phyloP scores from a whole-genome alignment of 2,329 filamentous ascomycete species.

The Alternaria triticimaculans region DNA sequence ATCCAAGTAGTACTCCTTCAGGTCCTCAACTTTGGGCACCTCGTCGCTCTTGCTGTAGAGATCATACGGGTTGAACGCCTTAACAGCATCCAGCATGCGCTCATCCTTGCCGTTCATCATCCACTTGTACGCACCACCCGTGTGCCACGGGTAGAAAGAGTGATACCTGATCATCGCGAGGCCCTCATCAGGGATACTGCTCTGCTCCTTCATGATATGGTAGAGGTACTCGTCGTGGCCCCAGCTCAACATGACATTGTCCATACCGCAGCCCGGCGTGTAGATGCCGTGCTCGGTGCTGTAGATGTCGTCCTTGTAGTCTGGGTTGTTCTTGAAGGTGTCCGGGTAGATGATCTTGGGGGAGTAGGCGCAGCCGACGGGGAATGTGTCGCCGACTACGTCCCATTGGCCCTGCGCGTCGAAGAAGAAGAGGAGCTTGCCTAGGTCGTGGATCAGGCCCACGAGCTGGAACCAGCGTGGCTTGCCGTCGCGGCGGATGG shows the following conservation, averaged over 20 bases:
- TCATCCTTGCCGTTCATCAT: slow-evolving; percentile 85
- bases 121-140: slow-evolving; percentile 77
- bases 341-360: slow-evolving; percentile 80
- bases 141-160: slow-evolving; percentile 92
- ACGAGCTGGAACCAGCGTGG: slow-evolving; percentile 83
- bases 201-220: slow-evolving; percentile 84
- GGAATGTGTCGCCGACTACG: slow-evolving; percentile 86
- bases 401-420: slow-evolving; percentile 91
- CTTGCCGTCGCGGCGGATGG: slow-evolving; percentile 84
- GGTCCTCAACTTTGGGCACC: slow-evolving; percentile 74
- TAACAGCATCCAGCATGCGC: slow-evolving; percentile 79
- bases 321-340: slow-evolving; percentile 79
- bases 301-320: slow-evolving; percentile 74
- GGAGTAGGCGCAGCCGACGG: slow-evolving; percentile 78
- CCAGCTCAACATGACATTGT: slow-evolving; percentile 90
- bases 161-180: slow-evolving; percentile 94
- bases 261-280: slow-evolving; percentile 76
- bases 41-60: slow-evolving; percentile 91
- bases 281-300: slow-evolving; percentile 82
- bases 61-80: slow-evolving; percentile 90
- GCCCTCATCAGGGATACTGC: slow-evolving; percentile 77
- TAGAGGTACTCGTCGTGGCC: slow-evolving; percentile 90
- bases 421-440: slow-evolving; percentile 82
- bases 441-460: slow-evolving; percentile 79
- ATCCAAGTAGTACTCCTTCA: slow-evolving; percentile 65